phyloP scores from a whole-genome alignment of 2,329 filamentous ascomycete species.

The Ophiostoma australiae region DNA sequence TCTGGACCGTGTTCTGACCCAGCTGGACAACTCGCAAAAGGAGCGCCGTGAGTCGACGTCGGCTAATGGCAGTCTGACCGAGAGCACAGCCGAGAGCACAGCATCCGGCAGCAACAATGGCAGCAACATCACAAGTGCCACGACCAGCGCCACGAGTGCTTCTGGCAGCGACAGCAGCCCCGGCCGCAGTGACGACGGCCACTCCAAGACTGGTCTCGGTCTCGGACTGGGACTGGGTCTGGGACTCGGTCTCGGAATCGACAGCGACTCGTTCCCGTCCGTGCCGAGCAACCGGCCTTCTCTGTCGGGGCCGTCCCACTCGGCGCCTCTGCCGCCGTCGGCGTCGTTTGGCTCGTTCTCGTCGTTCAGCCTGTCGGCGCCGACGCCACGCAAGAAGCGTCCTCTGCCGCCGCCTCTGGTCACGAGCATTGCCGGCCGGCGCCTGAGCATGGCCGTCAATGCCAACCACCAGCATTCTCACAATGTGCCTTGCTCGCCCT shows the following conservation, averaged over 20 bases:
- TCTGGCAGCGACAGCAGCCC: background rate
- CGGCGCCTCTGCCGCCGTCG: background rate
- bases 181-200: background rate
- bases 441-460: background rate
- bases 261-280: background rate
- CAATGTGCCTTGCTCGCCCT: background rate
- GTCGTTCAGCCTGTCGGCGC: background rate
- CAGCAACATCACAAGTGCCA: slow-evolving; percentile 12
- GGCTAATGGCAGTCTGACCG: slow-evolving; percentile 1
- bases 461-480: background rate
- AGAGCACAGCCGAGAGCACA: slow-evolving; percentile 11
- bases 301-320: background rate
- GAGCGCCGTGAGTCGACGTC: slow-evolving; percentile 7
- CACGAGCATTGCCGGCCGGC: slow-evolving; percentile 1
- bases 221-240: background rate
- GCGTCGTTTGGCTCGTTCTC: background rate
- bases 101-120: slow-evolving; percentile 15
- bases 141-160: background rate
- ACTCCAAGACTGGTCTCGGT: background rate
- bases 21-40: slow-evolving; percentile 26
- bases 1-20: slow-evolving; percentile 29
- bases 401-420: background rate
- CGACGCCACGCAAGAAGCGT: slow-evolving; percentile 10
- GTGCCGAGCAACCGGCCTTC: background rate
- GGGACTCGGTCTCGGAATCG: background rate